Base-by-base conservation (phyloP, 2,329 filamentous ascomycete species). In the Colletotrichum sp. region DNA sequence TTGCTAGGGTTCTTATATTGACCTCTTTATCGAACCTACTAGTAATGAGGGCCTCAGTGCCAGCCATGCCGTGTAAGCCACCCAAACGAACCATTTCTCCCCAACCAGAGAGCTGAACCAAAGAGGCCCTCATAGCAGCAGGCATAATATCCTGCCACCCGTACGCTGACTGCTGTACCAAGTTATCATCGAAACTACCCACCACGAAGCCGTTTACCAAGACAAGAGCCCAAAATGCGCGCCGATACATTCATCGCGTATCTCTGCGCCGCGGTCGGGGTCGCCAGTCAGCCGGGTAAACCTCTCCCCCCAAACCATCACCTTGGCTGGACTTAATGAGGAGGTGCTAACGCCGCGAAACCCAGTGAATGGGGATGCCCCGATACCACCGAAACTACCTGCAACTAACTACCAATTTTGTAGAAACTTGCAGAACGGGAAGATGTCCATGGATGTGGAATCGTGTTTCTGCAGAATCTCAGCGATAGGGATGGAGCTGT, bases 351-450 rank as follows among this genome's bases (percentile, higher is more conserved):
- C n/a, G 43, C 43, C 43, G 43, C 43, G n/a, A 21, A 21, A 21
- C 12, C n/a, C n/a, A 48, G 39, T 43, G 39, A 43, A 18, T 43
- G 39, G 18, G 18, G 2, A 4, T 43, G 18, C 39, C 39, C 5
- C 18, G 39, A 43, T n/a, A n/a, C 9, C 39, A 43, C 39, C 39
- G 16, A 39, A 39, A 39, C 36, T 1, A 39, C 36, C 36, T 39
- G 15, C 7, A 18, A 39, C 36, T 18, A 18, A 3, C 15, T 16
- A 9, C 2, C 36, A 39, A 39, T 39, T 39, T 39, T 39, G 36
- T 39, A 39, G 0, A 0, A 39, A 39, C 36, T 39, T 39, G 36
- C 0, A 39, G 0, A 16, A 39, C 36, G 36, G 16, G 15, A 18
- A 39, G 4, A 8, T 9, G 36, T 0, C 36, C 36, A 16, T 18